Evolutionary conservation across 768 basidiomycete genomes (phyloP), one percentile per base, ranked within the genome.

Genomic region (Boletus tylopilopsis): DNA sequence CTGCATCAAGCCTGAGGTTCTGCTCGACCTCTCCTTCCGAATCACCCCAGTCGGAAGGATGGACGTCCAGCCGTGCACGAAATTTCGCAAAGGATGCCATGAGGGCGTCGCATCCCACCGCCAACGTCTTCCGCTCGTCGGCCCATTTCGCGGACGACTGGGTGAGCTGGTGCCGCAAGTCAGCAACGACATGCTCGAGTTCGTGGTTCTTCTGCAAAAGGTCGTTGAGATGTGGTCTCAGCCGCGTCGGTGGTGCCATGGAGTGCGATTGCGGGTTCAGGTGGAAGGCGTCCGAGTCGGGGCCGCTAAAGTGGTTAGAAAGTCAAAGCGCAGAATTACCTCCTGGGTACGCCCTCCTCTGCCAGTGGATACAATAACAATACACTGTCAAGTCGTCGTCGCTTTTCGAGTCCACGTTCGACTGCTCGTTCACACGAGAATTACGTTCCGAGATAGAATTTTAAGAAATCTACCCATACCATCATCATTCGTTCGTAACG

Each of bases 61-160:
- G 61, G 2, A 49, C 37, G 36, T 64, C 62, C 1, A 65, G 40
- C 4, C 53, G 55, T 30, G 62, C 61, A 24, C 62, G 62, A 39
- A 63, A 65, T 36, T 65, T 64, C 23, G 63, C 63, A 58, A 64
- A 64, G 22, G 63, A 65, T n/a, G 62, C 61, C 62, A 64, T 63
- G 57, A 63, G 63, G 15, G 29, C 11, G 33, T 64, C 63, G 24
- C 62, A 64, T 27, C 54, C 55, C 39, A 41, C 35, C 41, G 50
- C 53, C 29, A 63, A 43, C 29, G 46, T 45, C 54, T 63, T 63
- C 41, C 63, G 62, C 50, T 63, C 62, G 29, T 63, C 63, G 8
- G 53, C 63, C 63, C 62, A 63, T 54, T 62, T 63, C 33, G 62
- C 63, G 19, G 60, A 48, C 22, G 63, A 59, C 37, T 63, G 57